A percentile compares a stretch with the other conserved stretches of the same genome.
Conservation (phyloP, 306 rosid genomes). For the Delonix regia region DNA sequence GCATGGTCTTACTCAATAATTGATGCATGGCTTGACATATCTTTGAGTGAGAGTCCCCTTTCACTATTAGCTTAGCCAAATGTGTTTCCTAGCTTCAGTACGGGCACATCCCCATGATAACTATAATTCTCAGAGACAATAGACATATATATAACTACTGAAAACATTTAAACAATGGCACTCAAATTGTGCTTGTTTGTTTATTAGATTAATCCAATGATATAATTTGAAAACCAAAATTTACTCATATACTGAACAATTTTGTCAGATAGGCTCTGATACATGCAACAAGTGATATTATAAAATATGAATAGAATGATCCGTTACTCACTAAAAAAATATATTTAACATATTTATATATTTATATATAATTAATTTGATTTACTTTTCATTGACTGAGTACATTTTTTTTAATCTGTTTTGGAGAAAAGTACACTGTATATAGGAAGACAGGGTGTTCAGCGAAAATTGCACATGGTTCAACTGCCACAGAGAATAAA, state of each 20-base stretch:
- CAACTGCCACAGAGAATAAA: background rate
- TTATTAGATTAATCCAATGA: too few relatives aligned
- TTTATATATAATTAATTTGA: background rate
- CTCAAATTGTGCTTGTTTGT: background rate
- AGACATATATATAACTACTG: background rate
- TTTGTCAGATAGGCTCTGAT: background rate
- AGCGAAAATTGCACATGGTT: background rate
- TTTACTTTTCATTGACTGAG: too few relatives aligned
- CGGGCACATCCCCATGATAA: background rate
- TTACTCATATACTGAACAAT: background rate
- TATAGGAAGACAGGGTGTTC: background rate
- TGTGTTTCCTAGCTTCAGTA: background rate
- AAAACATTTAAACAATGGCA: background rate
- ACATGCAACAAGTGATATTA: background rate
- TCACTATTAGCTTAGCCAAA: background rate
- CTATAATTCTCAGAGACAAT: background rate
- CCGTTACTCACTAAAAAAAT: too few relatives aligned
- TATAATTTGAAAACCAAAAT: background rate
- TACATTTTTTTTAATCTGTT: background rate
- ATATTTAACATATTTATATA: too few relatives aligned
- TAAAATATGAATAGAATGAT: too few relatives aligned
- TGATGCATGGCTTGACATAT: background rate
- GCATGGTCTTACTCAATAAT: background rate
- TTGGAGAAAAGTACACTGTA: background rate
- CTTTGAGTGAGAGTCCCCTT: background rate